Base-by-base conservation (phyloP, 352 stramenopile genomes). In the Pythium coloratum region DNA sequence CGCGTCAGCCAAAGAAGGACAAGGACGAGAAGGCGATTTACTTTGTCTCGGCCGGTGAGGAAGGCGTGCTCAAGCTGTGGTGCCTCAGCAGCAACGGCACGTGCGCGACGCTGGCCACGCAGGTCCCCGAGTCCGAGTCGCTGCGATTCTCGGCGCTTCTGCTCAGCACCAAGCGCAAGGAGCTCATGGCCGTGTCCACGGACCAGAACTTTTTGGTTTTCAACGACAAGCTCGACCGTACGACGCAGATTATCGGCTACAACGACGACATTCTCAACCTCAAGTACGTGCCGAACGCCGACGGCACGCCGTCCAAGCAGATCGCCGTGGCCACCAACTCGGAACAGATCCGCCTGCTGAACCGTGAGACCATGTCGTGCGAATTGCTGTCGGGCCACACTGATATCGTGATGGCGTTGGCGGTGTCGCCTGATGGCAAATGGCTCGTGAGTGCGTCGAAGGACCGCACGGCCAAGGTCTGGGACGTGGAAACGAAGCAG, bases 211-310 rank as follows among this genome's bases (percentile, higher is more conserved):
- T 97, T 61, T 63, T 95, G 26, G 70, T 97, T 3, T 89, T 96
- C 53, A 78, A 94, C 66, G 77, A 86, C 55, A 75, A 79, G 16
- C 73, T 96, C 34, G 66, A 72, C 63, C 77, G 88, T 53, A 89
- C 75, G 47, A 85, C 81, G 16, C 84, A 94, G 67, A 92, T 94
- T 63, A 93, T 95, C 64, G 83, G 97, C 36, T 98, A 97, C 70
- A 99, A 99, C 76, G 97, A 99, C 69, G 97, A 99, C 71, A 97
- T 99, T 54, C 81, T 99, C 0, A 98, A 99, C 77, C 78, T 99
- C 54, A 98, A 98, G 73, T 95, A 97, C 57, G 86, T 99, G 60
- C 94, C 93, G 6, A 73, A 75, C 40, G 71, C 73, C 30, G 77
- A 91, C 58, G 83, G 81, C 34, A 66, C 73, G 8, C 75, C 80